Percentiles rank a stretch among this genome's conserved stretches.
Conservation (phyloP, 2,329 filamentous ascomycete species). For the Colletotrichum sp. region DNA sequence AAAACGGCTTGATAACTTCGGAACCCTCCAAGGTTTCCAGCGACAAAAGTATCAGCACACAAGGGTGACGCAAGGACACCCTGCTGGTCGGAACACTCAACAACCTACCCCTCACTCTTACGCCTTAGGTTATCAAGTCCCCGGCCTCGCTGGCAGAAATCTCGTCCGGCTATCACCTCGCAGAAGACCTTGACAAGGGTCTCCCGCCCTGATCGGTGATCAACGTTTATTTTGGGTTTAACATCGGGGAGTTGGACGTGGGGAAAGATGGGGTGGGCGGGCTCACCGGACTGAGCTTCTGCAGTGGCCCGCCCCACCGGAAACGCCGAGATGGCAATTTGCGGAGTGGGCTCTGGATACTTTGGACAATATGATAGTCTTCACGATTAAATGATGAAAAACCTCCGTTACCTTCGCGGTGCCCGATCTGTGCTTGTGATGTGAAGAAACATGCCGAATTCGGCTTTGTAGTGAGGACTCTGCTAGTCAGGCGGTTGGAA, state of each 20-base stretch:
- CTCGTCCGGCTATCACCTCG: not conserved
- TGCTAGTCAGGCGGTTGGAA: not conserved
- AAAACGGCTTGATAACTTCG: not conserved
- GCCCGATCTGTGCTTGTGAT: not conserved
- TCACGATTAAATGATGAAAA: not conserved
- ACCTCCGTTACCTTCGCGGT: not conserved
- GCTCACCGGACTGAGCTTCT: not conserved
- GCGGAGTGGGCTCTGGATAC: not conserved
- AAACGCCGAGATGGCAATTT: not conserved
- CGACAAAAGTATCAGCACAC: not conserved
- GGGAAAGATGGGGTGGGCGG: not conserved
- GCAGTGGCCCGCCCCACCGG: not conserved
- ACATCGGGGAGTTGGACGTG: not conserved
- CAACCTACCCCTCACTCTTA: not conserved
- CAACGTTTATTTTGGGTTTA: not conserved
- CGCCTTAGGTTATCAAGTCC: not conserved
- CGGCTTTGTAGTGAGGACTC: not conserved
- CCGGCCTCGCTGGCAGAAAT: not conserved
- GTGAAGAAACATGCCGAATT: not conserved
- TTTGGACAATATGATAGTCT: not conserved
- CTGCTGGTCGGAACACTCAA: not conserved
- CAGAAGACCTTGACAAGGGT: not conserved
- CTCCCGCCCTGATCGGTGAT: not conserved
- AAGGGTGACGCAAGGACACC: not conserved
- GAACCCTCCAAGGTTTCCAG: not conserved